A percentile compares a stretch with the other conserved stretches of the same genome.
These are phyloP conservation scores for Xylariaceae sp. DNA, from an alignment of 2,329 filamentous ascomycete genomes.

Conservation along the genomic window DNA sequence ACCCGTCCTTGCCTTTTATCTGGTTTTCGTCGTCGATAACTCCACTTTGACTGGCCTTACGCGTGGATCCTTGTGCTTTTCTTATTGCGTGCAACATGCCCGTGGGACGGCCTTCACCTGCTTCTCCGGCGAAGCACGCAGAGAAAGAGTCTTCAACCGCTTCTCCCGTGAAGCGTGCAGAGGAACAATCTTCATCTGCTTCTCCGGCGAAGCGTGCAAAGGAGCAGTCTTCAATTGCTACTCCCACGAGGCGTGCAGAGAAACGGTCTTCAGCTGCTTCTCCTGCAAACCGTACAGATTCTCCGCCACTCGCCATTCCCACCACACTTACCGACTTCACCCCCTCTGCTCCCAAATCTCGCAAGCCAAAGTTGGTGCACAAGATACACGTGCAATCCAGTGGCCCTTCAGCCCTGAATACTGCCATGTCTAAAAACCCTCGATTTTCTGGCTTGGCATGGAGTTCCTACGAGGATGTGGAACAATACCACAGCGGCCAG, in stretches of 20 bases:
- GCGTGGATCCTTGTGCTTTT: not conserved
- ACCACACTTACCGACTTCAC: not conserved
- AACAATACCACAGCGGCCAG: not conserved
- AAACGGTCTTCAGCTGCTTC: not conserved
- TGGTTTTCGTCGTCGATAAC: not conserved
- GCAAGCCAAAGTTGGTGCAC: slow-evolving; percentile 24
- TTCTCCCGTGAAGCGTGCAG: too few relatives aligned
- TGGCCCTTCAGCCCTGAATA: slow-evolving; percentile 16
- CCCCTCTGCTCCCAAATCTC: slow-evolving; percentile 2
- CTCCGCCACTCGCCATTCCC: not conserved
- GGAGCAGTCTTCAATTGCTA: too few relatives aligned
- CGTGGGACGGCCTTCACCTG: not conserved
- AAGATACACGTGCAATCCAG: slow-evolving; percentile 20
- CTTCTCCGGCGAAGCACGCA: not conserved
- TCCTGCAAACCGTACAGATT: not conserved
- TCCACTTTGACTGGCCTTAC: not conserved
- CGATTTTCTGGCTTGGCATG: not conserved
- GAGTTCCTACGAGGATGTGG: not conserved
- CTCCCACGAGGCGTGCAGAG: not conserved
- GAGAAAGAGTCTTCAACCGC: too few relatives aligned
- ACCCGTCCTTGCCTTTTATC: not conserved
- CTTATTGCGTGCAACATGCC: slow-evolving; percentile 9
- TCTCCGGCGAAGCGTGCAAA: too few relatives aligned
- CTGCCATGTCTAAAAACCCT: not conserved
- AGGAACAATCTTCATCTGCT: too few relatives aligned